These are phyloP conservation scores for Ploettnerulaceae sp. DNA, from an alignment of 2,329 filamentous ascomycete genomes.

Conservation along the genomic window DNA sequence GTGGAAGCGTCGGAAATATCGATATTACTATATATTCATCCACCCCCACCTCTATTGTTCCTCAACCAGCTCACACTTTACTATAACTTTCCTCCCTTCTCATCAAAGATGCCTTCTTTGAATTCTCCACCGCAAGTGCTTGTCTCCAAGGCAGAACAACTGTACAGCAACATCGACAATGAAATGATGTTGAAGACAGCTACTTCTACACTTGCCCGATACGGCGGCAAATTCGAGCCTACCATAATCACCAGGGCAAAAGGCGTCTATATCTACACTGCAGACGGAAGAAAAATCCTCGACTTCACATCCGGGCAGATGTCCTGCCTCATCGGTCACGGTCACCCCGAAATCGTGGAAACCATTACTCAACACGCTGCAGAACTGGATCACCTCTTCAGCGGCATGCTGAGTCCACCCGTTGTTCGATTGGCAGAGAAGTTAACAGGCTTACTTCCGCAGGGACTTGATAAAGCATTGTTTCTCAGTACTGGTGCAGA, in stretches of 20 bases:
- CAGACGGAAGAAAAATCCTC: constrained; percentile 42
- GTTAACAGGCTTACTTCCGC: constrained; percentile 45
- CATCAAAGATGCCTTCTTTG: constrained; percentile 11
- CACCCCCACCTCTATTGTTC: no score
- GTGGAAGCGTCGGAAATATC: no score
- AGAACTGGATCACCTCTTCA: constrained; percentile 54
- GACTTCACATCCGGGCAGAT: constrained; percentile 60
- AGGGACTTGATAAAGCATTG: constrained; percentile 48
- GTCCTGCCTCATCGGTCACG: constrained; percentile 54
- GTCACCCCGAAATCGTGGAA: constrained; percentile 52
- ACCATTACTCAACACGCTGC: constrained; percentile 45
- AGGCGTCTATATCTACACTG: constrained; percentile 39
- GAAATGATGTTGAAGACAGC: constrained; percentile 12
- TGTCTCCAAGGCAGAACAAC: neutral
- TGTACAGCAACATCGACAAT: constrained; percentile 18
- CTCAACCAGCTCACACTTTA: no score
- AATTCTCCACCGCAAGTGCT: neutral
- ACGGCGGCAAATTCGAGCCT: constrained; percentile 23
- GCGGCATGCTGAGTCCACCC: constrained; percentile 52
- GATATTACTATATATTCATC: no score
- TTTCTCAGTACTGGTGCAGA: constrained; percentile 55
- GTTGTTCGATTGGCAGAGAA: constrained; percentile 51
- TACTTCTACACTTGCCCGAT: constrained; percentile 19
- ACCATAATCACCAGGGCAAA: constrained; percentile 21
- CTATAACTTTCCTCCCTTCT: neutral